phyloP scores from a whole-genome alignment of 306 rosid genomes.

The Vigna mungo region DNA sequence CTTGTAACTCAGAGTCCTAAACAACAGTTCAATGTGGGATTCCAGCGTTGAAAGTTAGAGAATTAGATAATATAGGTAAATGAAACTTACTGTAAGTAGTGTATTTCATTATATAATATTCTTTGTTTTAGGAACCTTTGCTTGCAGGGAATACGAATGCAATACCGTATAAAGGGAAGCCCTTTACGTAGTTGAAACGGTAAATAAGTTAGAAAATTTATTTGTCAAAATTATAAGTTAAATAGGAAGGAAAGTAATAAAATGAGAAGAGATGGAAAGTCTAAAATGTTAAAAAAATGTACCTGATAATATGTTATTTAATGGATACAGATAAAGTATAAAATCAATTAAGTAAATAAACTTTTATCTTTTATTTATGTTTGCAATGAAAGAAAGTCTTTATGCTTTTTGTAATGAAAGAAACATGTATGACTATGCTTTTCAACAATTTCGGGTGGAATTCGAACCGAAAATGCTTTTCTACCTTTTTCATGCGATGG shows the following conservation, averaged over 20 bases:
- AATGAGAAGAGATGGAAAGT: background rate
- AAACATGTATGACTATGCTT: background rate
- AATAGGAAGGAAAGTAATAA: background rate
- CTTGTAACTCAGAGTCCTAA: conserved; percentile 35
- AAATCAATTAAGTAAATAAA: no score
- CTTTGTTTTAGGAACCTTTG: conserved; percentile 21
- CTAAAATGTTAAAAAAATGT: no score
- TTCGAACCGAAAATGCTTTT: background rate
- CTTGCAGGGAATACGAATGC: background rate
- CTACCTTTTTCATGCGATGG: background rate
- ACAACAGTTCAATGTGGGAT: conserved; percentile 38
- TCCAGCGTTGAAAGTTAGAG: conserved; percentile 34
- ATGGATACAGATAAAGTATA: no score
- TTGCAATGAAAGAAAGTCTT: background rate
- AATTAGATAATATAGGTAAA: conserved; percentile 31
- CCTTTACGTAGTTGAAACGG: background rate
- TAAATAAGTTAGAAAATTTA: background rate
- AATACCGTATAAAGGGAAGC: conserved; percentile 3
- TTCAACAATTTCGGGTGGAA: background rate
- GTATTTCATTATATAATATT: conserved; percentile 10
- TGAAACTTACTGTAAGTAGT: conserved; percentile 17
- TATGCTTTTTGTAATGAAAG: background rate
- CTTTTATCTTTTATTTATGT: background rate
- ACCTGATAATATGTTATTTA: no score
- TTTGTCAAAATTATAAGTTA: background rate